A percentile compares a stretch with the other conserved stretches of the same genome.
phyloP scores from a whole-genome alignment of 345 rosid genomes.

The Eucalyptus melliodora region DNA sequence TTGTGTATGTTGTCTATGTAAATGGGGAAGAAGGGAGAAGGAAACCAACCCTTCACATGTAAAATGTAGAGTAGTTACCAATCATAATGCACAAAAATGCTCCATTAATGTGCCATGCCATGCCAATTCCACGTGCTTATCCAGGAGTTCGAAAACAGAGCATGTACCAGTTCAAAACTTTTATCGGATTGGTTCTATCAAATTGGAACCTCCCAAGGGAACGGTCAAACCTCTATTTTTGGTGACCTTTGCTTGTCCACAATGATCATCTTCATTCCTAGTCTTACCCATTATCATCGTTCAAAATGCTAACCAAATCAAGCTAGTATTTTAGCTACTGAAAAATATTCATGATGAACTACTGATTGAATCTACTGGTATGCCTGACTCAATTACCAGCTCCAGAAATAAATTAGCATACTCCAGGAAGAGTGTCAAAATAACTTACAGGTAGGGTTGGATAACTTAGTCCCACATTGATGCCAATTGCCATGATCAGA shows the following conservation, averaged over 20 bases:
- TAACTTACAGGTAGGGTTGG: conserved; percentile 48
- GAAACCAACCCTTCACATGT: conserved; percentile 57
- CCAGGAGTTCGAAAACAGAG: neutral
- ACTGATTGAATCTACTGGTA: neutral
- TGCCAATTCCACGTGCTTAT: neutral
- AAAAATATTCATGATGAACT: neutral
- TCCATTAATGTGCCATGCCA: neutral
- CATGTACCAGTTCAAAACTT: neutral
- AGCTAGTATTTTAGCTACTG: neutral
- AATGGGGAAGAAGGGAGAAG: conserved; percentile 62
- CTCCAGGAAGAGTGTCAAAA: neutral
- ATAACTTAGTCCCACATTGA: conserved; percentile 46
- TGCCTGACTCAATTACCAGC: neutral
- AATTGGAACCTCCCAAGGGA: neutral
- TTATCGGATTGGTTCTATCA: neutral
- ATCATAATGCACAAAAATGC: neutral
- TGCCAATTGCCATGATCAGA: conserved; percentile 23
- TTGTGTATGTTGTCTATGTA: conserved; percentile 67
- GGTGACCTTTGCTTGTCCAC: neutral
- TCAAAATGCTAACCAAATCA: neutral
- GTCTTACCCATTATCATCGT: neutral
- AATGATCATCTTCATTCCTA: neutral
- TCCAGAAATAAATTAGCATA: neutral
- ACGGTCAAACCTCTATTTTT: neutral
- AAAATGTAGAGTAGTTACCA: neutral